Evolutionary conservation across 768 basidiomycete species (phyloP).

Genomic region (Tephrocybe sp.): DNA sequence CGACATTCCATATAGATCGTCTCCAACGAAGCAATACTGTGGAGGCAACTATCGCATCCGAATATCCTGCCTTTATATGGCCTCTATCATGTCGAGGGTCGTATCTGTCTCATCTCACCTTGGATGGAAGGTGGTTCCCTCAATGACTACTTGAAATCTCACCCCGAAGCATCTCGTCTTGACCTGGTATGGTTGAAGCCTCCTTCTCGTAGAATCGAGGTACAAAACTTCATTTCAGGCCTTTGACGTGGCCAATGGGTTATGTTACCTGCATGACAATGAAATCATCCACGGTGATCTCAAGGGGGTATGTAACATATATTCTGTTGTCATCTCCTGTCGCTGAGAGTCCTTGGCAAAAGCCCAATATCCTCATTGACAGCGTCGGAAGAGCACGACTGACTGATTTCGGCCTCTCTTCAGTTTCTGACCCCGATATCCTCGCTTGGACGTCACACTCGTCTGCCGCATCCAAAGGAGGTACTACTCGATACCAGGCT

Average conservation of each 20-base stretch:
- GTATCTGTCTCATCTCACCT: background rate
- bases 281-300: background rate
- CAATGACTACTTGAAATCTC: background rate
- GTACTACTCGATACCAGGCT: background rate
- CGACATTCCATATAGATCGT: too few relatives aligned
- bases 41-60: conserved; percentile 1
- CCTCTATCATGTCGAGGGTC: background rate
- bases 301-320: background rate
- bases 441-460: background rate
- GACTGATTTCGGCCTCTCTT: background rate
- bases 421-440: background rate
- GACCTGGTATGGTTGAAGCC: too few relatives aligned
- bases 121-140: conserved; percentile 1
- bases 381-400: background rate
- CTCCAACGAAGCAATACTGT: background rate
- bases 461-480: background rate
- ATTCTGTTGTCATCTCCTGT: background rate
- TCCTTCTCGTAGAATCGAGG: too few relatives aligned
- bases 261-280: background rate
- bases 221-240: background rate
- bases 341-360: too few relatives aligned
- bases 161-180: background rate
- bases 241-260: background rate
- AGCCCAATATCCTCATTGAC: conserved; percentile 1
- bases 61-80: background rate